Conservation (phyloP, 169 alveolate species). For the Babesia bigemina region DNA sequence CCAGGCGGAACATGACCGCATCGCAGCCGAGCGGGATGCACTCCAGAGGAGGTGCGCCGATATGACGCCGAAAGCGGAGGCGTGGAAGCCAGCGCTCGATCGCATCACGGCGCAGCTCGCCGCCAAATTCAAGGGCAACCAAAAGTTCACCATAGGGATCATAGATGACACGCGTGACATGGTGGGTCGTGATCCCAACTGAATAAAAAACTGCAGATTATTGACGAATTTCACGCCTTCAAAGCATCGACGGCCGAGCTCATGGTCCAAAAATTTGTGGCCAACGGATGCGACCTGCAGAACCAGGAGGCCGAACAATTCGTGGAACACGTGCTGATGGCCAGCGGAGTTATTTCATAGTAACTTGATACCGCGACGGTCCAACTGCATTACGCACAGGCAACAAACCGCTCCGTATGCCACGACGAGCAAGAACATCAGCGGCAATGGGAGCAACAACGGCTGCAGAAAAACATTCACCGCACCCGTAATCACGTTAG, state of each 20-base stretch:
- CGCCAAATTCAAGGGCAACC: conserved; percentile 26
- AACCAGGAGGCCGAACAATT: conserved; percentile 17
- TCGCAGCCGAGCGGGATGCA: conserved; percentile 31
- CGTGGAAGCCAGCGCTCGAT: conserved; percentile 5
- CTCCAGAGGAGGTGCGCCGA: conserved; percentile 19
- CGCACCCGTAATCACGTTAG: conserved; percentile 52
- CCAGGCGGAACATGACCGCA: conserved; percentile 20
- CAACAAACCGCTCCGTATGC: conserved; percentile 17
- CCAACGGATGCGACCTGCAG: conserved; percentile 15
- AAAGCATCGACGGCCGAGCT: conserved; percentile 4
- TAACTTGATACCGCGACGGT: conserved; percentile 1
- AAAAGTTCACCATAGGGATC: conserved; percentile 18
- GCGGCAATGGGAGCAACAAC: conserved; percentile 37
- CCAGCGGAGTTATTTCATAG: neutral
- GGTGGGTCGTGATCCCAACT: neutral
- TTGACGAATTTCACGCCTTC: conserved; percentile 15
- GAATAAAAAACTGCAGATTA: conserved; percentile 2
- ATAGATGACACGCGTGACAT: conserved; percentile 17
- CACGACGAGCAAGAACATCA: conserved; percentile 28
- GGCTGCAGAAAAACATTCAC: conserved; percentile 40
- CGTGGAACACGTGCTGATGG: conserved; percentile 10
- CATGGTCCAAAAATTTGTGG: conserved; percentile 19
- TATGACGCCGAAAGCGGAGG: neutral
- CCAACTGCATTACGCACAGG: neutral
- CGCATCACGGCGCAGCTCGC: conserved; percentile 19